phyloP scores from a whole-genome alignment of 139 green algal genomes.

The Pleodorina starrii region DNA sequence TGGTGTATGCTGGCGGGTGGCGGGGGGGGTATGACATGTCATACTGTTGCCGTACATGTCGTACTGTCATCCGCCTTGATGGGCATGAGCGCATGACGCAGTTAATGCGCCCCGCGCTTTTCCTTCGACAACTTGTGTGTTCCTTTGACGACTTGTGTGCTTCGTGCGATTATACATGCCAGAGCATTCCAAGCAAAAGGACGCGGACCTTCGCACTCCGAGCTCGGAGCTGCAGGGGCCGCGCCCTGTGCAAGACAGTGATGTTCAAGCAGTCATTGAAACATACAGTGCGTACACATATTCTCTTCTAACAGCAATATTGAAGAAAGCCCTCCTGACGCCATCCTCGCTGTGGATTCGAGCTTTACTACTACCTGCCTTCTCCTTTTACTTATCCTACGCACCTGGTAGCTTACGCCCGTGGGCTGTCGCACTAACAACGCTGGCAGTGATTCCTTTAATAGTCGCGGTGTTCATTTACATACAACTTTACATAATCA shows the following conservation, averaged over 20 bases:
- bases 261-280: background rate
- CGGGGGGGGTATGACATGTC: too few species aligned
- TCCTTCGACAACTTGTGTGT: too few species aligned
- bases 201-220: too few species aligned
- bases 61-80: too few species aligned
- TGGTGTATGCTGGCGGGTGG: too few species aligned
- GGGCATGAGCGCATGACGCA: too few species aligned
- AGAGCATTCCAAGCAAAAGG: too few species aligned
- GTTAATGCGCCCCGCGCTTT: too few species aligned
- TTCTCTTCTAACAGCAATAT: background rate
- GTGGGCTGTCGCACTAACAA: background rate
- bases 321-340: background rate
- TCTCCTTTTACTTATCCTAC: conserved; percentile 4
- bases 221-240: background rate
- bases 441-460: background rate
- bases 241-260: background rate
- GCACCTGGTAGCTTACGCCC: background rate
- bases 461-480: conserved; percentile 2
- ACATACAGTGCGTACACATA: background rate
- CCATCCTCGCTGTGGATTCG: conserved; percentile 24
- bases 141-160: too few species aligned
- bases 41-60: too few species aligned
- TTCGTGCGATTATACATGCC: too few species aligned
- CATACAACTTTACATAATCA: background rate
- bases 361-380: background rate